phyloP scores from a whole-genome alignment of 2,329 filamentous ascomycete genomes.

The Xylariaceae sp. region DNA sequence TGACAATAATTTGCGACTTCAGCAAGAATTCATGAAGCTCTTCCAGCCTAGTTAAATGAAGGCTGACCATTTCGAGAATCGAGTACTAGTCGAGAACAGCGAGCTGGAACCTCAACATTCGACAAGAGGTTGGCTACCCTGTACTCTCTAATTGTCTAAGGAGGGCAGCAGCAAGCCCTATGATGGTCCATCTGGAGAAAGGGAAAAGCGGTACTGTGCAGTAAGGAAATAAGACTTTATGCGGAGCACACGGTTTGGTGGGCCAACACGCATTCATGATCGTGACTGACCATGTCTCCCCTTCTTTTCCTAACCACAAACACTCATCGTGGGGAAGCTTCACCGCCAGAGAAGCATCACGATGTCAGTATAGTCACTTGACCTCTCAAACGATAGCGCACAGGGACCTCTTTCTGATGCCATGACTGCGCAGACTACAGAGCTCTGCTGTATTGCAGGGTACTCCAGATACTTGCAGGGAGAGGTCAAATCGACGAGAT shows the following conservation, averaged over 20 bases:
- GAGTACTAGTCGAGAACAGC: neutral
- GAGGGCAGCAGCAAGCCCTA: neutral
- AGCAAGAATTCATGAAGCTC: neutral
- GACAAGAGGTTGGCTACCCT: too few species aligned
- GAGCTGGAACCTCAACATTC: constrained; percentile 5
- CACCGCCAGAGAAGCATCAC: constrained; percentile 22
- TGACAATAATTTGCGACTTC: neutral
- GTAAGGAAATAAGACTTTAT: constrained; percentile 1
- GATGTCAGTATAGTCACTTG: constrained; percentile 22
- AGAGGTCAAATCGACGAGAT: neutral
- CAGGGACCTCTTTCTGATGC: constrained; percentile 10
- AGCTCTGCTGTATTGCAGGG: constrained; percentile 2
- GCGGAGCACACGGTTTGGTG: neutral
- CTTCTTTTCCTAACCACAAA: neutral
- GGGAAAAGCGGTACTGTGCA: too few species aligned
- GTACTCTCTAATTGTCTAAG: neutral
- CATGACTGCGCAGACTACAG: constrained; percentile 1
- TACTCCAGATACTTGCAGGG: neutral
- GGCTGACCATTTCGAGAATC: neutral
- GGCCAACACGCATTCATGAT: neutral
- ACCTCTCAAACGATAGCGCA: constrained; percentile 13
- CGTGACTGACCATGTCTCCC: too few species aligned
- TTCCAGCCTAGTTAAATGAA: neutral
- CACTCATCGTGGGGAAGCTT: constrained; percentile 19
- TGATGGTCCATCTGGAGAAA: constrained; percentile 2